These are phyloP conservation scores for Gaeumannomyces tritici DNA, from an alignment of 2,329 filamentous ascomycete genomes.

Conservation along the genomic window DNA sequence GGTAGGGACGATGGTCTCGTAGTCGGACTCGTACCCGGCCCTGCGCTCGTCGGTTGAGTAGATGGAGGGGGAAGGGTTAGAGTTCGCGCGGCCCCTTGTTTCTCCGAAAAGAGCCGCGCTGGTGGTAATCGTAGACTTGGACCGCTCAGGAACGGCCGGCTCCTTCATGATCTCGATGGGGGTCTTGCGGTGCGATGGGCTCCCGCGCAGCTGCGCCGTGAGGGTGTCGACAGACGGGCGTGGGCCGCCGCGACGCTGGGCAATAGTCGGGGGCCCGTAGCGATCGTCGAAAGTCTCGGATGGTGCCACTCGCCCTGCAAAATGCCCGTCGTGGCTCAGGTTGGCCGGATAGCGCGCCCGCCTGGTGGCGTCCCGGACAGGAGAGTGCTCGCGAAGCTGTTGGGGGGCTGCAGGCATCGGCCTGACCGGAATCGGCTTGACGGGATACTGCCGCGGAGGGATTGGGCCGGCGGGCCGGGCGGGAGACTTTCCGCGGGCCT, in stretches of 20 bases:
- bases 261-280: not conserved
- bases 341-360: not conserved
- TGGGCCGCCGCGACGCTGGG: slow-evolving; percentile 1
- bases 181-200: not conserved
- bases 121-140: not conserved
- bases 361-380: not conserved
- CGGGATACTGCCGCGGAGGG: not conserved
- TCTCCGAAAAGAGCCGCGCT: not conserved
- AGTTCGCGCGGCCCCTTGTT: not conserved
- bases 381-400: not conserved
- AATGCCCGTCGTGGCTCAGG: not conserved
- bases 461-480: not conserved
- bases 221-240: not conserved
- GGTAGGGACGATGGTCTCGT: slow-evolving; percentile 10
- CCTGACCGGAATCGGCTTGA: not conserved
- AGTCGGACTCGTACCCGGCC: slow-evolving; percentile 5
- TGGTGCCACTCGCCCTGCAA: too few relatives aligned
- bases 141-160: not conserved
- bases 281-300: not conserved
- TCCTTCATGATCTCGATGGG: not conserved
- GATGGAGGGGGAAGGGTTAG: slow-evolving; percentile 17
- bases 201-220: not conserved
- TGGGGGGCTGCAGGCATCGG: not conserved
- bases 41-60: slow-evolving; percentile 20
- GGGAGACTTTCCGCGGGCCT: not conserved